Evolutionary conservation across 2,329 filamentous ascomycete genomes (phyloP), one percentile per base, ranked within the genome.

Genomic region (Ceratocystis huliohia): DNA sequence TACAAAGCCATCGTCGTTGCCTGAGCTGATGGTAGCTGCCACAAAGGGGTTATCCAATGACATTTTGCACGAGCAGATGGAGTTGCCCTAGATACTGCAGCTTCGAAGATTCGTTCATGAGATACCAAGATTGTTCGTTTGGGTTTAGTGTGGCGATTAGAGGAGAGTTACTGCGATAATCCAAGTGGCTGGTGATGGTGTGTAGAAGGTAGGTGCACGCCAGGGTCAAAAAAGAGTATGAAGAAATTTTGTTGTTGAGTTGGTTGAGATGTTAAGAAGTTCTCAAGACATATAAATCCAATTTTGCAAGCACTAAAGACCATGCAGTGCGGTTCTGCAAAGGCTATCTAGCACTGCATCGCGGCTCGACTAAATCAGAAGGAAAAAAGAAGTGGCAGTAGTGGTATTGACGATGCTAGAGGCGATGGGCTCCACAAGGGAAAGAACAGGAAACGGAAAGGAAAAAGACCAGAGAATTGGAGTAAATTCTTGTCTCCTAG

Each of bases 1-100:
- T 53, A 86, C 84, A 66, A 84, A 68, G 72, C 72, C 66, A 71
- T 71, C 33, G 72, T 70, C 61, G 74, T 76, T 66, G 71, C 80
- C 78, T 69, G 81, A 77, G 71, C 78, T 81, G 71, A 78, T 70
- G 50, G 77, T 76, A 69, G 76, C 73, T 70, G 76, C 75, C 71
- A 76, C 77, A 65, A 77, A 68, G 76, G 71, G 67, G 48, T 75
- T 75, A 72, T 76, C 73, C 69, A 77, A 76, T 67, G 79, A 75
- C 79, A 81, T 80, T 71, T 69, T 69, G 68, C 41, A 37, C 22
- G 5, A 30, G 44, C 15, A 59, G 17, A 37, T 41, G 53, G 20
- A 22, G 20, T 33, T 65, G 48, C 25, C 10, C 53, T 25, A 30
- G 37, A 30, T 22, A 64, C 20, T 64, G 41, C 48, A 46, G 46